Conservation (phyloP, 169 alveolate genomes). For the Plasmodium relictum region DNA sequence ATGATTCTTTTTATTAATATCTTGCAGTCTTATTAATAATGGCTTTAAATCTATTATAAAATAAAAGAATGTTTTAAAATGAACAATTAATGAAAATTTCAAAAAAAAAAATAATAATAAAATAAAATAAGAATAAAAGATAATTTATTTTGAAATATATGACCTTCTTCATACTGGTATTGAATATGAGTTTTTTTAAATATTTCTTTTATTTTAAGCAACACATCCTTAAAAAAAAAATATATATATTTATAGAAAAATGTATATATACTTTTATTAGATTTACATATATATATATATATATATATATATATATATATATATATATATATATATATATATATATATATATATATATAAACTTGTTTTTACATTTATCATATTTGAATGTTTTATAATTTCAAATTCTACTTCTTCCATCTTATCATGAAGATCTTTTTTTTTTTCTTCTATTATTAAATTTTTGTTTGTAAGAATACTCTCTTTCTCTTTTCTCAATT, state of each 20-base stretch:
- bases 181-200: conserved; percentile 72
- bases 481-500: conserved; percentile 51
- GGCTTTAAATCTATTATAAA: conserved; percentile 52
- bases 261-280: background rate
- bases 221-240: conserved; percentile 17
- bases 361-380: conserved; percentile 51
- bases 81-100: background rate
- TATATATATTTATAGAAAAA: background rate
- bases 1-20: conserved; percentile 18
- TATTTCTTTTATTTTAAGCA: conserved; percentile 33
- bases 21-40: conserved; percentile 44
- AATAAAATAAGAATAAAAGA: background rate
- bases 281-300: background rate
- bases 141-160: background rate
- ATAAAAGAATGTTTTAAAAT: background rate
- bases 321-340: background rate
- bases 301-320: background rate
- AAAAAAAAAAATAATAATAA: background rate
- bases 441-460: conserved; percentile 29
- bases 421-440: conserved; percentile 42
- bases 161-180: conserved; percentile 56
- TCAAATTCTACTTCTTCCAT: conserved; percentile 43
- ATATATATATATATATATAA: background rate
- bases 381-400: conserved; percentile 38
- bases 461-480: conserved; percentile 43